Evolutionary conservation across 1,284 basidiomycete species (phyloP).

Genomic region (Neolentinus lepideus): DNA sequence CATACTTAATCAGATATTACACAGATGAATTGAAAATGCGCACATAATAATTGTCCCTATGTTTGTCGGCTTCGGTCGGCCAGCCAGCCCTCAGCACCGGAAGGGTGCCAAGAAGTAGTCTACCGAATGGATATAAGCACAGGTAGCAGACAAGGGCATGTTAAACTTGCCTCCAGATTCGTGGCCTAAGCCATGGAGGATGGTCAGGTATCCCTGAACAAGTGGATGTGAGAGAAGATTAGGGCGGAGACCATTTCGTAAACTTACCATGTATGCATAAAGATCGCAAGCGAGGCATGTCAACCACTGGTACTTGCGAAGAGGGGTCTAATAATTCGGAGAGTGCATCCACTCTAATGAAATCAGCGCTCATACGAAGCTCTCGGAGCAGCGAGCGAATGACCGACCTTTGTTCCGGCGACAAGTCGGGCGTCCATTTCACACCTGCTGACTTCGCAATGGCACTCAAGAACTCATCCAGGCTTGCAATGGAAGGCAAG

Average conservation of each 20-base stretch:
- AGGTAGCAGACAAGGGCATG: conserved; percentile 1
- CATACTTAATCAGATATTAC: conserved; percentile 5
- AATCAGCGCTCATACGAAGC: conserved; percentile 2
- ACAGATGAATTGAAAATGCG: conserved; percentile 14
- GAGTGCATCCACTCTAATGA: conserved; percentile 39
- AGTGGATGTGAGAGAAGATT: conserved; percentile 7
- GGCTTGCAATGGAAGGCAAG: conserved; percentile 43
- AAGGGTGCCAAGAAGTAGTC: conserved; percentile 56
- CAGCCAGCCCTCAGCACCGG: conserved; percentile 50
- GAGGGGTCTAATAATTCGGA: conserved; percentile 53
- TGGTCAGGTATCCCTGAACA: conserved; percentile 58
- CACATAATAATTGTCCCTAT: conserved; percentile 68
- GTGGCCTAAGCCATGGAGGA: conserved; percentile 64
- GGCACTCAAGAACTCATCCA: conserved; percentile 47
- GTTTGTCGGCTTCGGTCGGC: conserved; percentile 48
- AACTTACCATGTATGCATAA: conserved; percentile 51
- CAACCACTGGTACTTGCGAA: conserved; percentile 38
- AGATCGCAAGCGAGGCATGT: conserved; percentile 43
- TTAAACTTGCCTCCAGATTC: conserved; percentile 61
- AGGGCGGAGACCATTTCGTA: background rate
- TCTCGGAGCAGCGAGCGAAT: conserved; percentile 6
- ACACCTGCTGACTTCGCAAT: conserved; percentile 48
- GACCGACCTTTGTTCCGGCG: conserved; percentile 54
- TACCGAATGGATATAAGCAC: conserved; percentile 18
- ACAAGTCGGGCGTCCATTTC: conserved; percentile 56